Conservation (phyloP, 2,329 filamentous ascomycete genomes). For the Dichotomopilus funicola region DNA sequence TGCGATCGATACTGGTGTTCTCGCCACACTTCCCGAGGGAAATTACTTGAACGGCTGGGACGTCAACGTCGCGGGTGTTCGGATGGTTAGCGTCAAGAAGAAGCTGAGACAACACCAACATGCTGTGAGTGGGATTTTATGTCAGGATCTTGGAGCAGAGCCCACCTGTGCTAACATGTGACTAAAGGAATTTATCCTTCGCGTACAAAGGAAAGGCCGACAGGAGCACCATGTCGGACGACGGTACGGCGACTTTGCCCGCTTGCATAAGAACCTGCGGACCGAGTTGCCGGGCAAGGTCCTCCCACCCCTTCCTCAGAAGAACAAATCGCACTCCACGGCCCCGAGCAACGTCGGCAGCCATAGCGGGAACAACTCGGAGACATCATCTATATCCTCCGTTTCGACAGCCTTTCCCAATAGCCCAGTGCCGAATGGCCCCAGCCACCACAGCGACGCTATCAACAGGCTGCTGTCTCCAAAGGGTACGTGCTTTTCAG, state of each 20-base stretch:
- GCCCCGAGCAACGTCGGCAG: slow-evolving; percentile 50
- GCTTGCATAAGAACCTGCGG: slow-evolving; percentile 70
- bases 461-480: slow-evolving; percentile 38
- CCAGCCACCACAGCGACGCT: slow-evolving; percentile 21
- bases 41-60: slow-evolving; percentile 95
- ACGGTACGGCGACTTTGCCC: slow-evolving; percentile 81
- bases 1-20: slow-evolving; percentile 82
- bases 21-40: slow-evolving; percentile 82
- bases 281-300: slow-evolving; percentile 87
- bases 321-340: slow-evolving; percentile 77
- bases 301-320: slow-evolving; percentile 77
- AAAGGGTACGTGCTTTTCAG: slow-evolving; percentile 29
- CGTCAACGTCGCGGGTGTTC: slow-evolving; percentile 86
- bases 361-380: slow-evolving; percentile 59
- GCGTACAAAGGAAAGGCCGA: slow-evolving; percentile 72
- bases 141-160: not conserved
- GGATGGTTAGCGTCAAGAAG: slow-evolving; percentile 72
- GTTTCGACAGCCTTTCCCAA: slow-evolving; percentile 60
- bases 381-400: slow-evolving; percentile 75
- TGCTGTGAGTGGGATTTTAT: slow-evolving; percentile 52
- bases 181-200: slow-evolving; percentile 74
- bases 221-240: slow-evolving; percentile 74
- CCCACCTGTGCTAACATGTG: slow-evolving; percentile 12
- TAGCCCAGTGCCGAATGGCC: slow-evolving; percentile 22
- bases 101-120: slow-evolving; percentile 88